phyloP scores from a whole-genome alignment of 2,329 filamentous ascomycete species.

The Pestalotiopsis sp. region DNA sequence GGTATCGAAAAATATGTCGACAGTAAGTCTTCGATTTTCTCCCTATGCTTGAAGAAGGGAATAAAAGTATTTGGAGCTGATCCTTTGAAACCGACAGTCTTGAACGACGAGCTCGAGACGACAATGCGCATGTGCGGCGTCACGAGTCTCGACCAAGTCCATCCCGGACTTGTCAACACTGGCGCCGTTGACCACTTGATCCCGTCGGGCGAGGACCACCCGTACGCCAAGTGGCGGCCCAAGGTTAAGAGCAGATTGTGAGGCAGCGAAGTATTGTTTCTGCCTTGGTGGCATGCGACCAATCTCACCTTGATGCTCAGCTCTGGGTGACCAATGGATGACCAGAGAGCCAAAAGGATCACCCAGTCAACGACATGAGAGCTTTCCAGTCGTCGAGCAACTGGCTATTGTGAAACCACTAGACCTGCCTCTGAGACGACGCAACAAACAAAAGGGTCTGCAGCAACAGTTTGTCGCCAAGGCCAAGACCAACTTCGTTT shows the following conservation, averaged over 20 bases:
- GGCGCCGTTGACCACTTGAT: conserved; percentile 50
- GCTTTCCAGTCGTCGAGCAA: too few relatives aligned
- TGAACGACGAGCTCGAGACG: conserved; percentile 64
- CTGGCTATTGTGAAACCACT: too few relatives aligned
- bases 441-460: too few relatives aligned
- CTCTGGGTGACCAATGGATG: not conserved
- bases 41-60: not conserved
- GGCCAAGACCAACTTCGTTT: too few relatives aligned
- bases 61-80: not conserved
- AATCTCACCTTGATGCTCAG: too few relatives aligned
- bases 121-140: conserved; percentile 69
- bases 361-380: too few relatives aligned
- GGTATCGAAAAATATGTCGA: conserved; percentile 56
- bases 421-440: too few relatives aligned
- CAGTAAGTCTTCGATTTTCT: conserved; percentile 40
- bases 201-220: conserved; percentile 43
- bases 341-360: not conserved
- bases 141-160: conserved; percentile 59
- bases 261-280: not conserved
- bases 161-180: conserved; percentile 63
- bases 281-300: too few relatives aligned
- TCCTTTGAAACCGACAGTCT: conserved; percentile 28
- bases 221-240: conserved; percentile 44
- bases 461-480: too few relatives aligned
- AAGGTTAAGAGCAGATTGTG: conserved; percentile 29